Evolutionary conservation across 73 alveolate species (phyloP), one percentile per base, ranked within the genome.

Genomic region (Paramecium bursaria): DNA sequence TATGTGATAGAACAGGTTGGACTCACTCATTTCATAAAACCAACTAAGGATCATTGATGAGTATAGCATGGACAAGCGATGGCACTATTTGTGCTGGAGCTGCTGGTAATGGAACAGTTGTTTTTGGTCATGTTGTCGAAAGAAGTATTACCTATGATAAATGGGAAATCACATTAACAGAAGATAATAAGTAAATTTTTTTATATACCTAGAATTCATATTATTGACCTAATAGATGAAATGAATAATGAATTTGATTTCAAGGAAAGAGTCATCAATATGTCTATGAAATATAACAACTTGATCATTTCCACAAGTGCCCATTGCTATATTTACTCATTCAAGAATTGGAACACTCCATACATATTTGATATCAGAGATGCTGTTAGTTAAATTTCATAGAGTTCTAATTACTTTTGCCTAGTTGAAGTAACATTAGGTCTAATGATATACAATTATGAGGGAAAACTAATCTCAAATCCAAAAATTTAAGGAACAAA

Each of bases 1-100:
- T 97, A 15, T 97, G 99, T 52, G 99, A 97, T 87, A 96, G 95
- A 73, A 94, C 99, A 4, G 99, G 99, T 4, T 97, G 99, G 99
- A 91, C 99, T 26, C 94, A 97, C 76, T 95, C 99, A 9, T 92
- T 94, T 85, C 91, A 74, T 53, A 88, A 97, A 50, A 96, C 96
- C 14, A 89, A 94, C 52, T 87, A 95, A 23, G 99, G 99, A 0
- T 86, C 96, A 4, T 21, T 96, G 13, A 44, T 94, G 92, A 93
- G 90, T 61, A 90, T 96, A 23, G 77, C 94, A 39, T 95, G 99
- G 99, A 87, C 95, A 50, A 75, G 79, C 54, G 98, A 95, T 74
- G 99, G 99, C 1, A 95, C 98, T 13, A 90, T 93, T 50, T 91
- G 97, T 42, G 98, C 98, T n/a, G 99, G 98, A 1, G 99, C 98